Base-by-base conservation (phyloP, 768 basidiomycete genomes). In the Psilocybe cubensis region DNA sequence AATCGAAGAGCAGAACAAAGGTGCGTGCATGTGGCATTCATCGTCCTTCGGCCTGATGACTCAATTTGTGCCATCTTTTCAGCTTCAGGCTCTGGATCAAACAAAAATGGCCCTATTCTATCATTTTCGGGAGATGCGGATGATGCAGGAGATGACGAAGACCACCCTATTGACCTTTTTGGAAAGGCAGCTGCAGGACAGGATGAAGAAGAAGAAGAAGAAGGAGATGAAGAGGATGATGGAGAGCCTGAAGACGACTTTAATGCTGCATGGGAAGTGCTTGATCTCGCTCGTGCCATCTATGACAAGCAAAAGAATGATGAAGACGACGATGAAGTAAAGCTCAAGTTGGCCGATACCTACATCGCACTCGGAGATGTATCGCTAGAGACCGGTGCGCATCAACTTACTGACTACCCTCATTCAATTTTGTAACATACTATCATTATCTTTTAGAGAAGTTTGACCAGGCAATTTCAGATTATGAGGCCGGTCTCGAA, bases 201-300 rank as follows among this genome's bases (percentile, higher is more conserved):
- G 53, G 77, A 67, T 2, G 81, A 74, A 4, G 81, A 77, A 0
- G 82, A 80, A 11, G 84, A 77, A 0, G 85, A 80, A 0, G 83
- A 79, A 3, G 85, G 82, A 6, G 85, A 76, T 1, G 87, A 81
- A 8, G 91, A 76, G 2, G 89, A 85, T 3, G 90, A 87, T 11
- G 90, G 70, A 3, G 93, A 92, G 65, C 93, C 92, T 0, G 96
- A 97, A 66, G 97, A 99, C 64, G 97, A 98, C 66, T 97, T 97
- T 72, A 97, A 96, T 63, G 94, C 93, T 23, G 94, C 97, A 11
- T 99, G 96, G 95, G 92, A 97, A 68, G 89, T 96, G 2, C 79
- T 99, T n/a, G 97, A 99, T 64, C 85, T 96, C 54, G 96, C 96
- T 20, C 82, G 96, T 38, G 85, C 88, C 10, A 88, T 96, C 57